Conservation (phyloP, 306 rosid species). For the Vigna unguiculata region DNA sequence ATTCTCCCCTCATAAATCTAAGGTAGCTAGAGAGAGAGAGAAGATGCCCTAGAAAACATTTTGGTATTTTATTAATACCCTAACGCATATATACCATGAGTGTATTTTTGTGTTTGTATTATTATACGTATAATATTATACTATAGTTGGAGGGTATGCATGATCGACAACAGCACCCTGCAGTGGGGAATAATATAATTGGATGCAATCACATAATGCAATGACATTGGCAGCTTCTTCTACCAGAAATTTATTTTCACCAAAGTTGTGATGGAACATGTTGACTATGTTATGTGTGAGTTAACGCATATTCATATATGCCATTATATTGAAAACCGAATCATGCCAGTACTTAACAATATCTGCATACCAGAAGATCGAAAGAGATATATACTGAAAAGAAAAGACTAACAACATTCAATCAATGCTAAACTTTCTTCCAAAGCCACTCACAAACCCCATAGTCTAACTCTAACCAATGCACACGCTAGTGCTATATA, state of each 20-base stretch:
- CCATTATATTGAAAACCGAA: conserved; percentile 47
- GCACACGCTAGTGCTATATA: conserved; percentile 33
- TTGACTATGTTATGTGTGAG: conserved; percentile 45
- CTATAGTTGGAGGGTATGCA: conserved; percentile 2
- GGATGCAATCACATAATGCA: conserved; percentile 52
- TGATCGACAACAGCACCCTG: conserved; percentile 19
- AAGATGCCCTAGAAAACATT: conserved; percentile 53
- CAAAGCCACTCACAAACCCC: conserved; percentile 46
- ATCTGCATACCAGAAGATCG: conserved; percentile 41
- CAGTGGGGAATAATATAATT: conserved; percentile 43
- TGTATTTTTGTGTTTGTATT: conserved; percentile 21
- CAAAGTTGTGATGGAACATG: conserved; percentile 51
- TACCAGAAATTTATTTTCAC: conserved; percentile 47
- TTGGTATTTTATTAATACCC: conserved; percentile 49
- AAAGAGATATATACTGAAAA: conserved; percentile 40
- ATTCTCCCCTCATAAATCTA: not conserved
- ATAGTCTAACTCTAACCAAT: conserved; percentile 38
- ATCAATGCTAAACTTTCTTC: conserved; percentile 42
- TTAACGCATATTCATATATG: conserved; percentile 37
- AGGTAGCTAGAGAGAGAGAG: conserved; percentile 20
- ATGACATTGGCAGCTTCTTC: conserved; percentile 48
- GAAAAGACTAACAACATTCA: conserved; percentile 49
- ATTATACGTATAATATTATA: not conserved
- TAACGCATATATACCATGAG: conserved; percentile 32
- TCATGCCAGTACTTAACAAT: conserved; percentile 30